Evolutionary conservation across 306 rosid species (phyloP).

Genomic region (Castanopsis chinensis): DNA sequence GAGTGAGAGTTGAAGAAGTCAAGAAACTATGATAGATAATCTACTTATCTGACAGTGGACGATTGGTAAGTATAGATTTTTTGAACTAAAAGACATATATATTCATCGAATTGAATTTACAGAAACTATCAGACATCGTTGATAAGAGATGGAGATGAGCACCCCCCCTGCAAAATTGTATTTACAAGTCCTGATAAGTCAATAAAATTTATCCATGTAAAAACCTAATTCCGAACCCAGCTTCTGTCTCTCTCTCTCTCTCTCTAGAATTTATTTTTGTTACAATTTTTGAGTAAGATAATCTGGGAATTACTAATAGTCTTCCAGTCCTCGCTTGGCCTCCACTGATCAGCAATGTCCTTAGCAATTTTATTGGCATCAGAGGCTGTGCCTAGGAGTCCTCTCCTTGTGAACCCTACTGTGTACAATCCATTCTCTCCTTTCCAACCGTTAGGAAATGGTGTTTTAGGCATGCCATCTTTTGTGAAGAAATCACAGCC

Average conservation of each 20-base stretch:
- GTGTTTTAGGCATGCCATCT: slow-evolving; percentile 84
- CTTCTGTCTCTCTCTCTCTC: neutral
- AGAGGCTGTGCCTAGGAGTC: slow-evolving; percentile 71
- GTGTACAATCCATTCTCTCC: slow-evolving; percentile 78
- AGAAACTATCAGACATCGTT: slow-evolving; percentile 5
- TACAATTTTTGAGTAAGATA: slow-evolving; percentile 38
- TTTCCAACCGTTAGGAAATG: slow-evolving; percentile 92
- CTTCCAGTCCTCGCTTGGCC: slow-evolving; percentile 25
- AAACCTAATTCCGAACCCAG: slow-evolving; percentile 14
- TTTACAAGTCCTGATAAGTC: slow-evolving; percentile 34
- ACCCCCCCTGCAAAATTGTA: slow-evolving; percentile 35
- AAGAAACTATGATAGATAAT: too few relatives aligned
- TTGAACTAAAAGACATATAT: slow-evolving; percentile 10
- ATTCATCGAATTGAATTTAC: slow-evolving; percentile 19
- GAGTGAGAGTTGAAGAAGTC: too few relatives aligned
- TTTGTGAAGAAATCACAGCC: slow-evolving; percentile 59
- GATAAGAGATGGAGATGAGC: slow-evolving; percentile 8
- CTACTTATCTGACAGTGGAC: too few relatives aligned
- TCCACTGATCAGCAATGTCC: slow-evolving; percentile 62
- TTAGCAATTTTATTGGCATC: slow-evolving; percentile 68
- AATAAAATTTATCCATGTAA: slow-evolving; percentile 8
- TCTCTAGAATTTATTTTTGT: neutral
- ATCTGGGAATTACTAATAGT: slow-evolving; percentile 43
- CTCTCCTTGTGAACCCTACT: slow-evolving; percentile 81
- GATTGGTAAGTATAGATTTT: too few relatives aligned